These are phyloP conservation scores for Suillus bovinus DNA, from an alignment of 768 basidiomycete species.

Conservation along the genomic window DNA sequence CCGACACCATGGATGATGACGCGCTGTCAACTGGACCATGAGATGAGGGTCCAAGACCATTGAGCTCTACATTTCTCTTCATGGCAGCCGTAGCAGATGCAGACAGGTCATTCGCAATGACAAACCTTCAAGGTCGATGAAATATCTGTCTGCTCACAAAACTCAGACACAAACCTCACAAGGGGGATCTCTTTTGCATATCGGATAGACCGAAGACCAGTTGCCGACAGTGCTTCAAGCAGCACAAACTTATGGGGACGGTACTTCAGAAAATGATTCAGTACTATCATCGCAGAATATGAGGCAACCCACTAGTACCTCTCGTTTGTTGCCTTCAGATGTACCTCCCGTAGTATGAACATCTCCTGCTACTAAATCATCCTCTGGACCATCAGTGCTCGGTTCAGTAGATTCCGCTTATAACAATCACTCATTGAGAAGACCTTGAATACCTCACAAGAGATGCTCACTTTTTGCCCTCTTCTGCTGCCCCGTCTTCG, in stretches of 20 bases:
- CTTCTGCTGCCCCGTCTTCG: slow-evolving; percentile 31
- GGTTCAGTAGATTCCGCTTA: slow-evolving; percentile 2
- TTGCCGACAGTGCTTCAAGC: slow-evolving; percentile 93
- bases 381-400: background rate
- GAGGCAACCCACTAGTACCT: slow-evolving; percentile 19
- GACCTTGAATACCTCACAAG: background rate
- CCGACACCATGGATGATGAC: slow-evolving; percentile 11
- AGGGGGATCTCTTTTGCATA: slow-evolving; percentile 97
- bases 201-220: slow-evolving; percentile 92
- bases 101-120: slow-evolving; percentile 94
- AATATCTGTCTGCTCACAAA: slow-evolving; percentile 10
- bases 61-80: slow-evolving; percentile 80
- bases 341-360: background rate
- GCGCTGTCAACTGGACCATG: slow-evolving; percentile 24
- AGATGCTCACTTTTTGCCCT: slow-evolving; percentile 44
- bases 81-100: slow-evolving; percentile 83
- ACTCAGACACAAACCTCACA: slow-evolving; percentile 59
- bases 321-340: slow-evolving; percentile 19
- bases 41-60: slow-evolving; percentile 55
- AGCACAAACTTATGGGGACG: slow-evolving; percentile 69
- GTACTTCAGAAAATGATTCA: slow-evolving; percentile 37
- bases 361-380: slow-evolving; percentile 2
- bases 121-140: slow-evolving; percentile 67
- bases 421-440: background rate
- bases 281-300: slow-evolving; percentile 10